Evolutionary conservation across 192 early-diverging fungal genomes (phyloP), one percentile per base, ranked within the genome.

Genomic region (Paraglomus brasilianum): DNA sequence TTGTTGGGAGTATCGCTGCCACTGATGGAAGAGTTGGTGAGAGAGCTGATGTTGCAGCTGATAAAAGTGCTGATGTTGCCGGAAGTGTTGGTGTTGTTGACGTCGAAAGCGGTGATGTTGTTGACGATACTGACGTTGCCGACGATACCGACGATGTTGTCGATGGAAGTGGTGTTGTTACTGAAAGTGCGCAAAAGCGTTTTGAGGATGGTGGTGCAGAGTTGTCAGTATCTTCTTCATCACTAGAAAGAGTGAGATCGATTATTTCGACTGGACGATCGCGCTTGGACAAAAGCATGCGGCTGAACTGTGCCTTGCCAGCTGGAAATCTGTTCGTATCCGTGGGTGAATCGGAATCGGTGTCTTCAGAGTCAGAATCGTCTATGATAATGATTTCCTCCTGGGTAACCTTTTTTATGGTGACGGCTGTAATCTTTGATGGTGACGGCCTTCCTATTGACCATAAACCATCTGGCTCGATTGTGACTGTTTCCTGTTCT

Each of bases 391-490:
- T 67, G 3, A 78, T 53, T 13, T 66, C 58, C 15, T 13, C 8
- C 10, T 6, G 7, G 51, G 13, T 10, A 17, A 42, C 9, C 57
- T 70, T 8, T 52, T 41, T 10, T 52, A 61, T 21, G 68, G 5
- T 15, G 69, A 45, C 3, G 14, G 13, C 8, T 30, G 5, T 15
- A 22, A 50, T 45, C 67, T 74, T 70, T 72, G 69, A 41, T 49
- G 66, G 52, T 0, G 70, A 67, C 11, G 80, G 70, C 5, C 74
- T 9, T 41, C 72, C 72, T n/a, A n/a, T n/a, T n/a, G n/a, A n/a
- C 75, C 80, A 79, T 49, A 62, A 24, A 30, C 83, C 83, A 65
- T 73, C 71, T n/a, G 77, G 67, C 42, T 81, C 80, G 0, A 85
- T 71, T 9, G 67, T 72, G 22, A 85, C 70, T 15, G 50, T 74